These are phyloP conservation scores for Lodderomyces orthopsilosis DNA, from an alignment of 1,139 yeast species.

Conservation along the genomic window DNA sequence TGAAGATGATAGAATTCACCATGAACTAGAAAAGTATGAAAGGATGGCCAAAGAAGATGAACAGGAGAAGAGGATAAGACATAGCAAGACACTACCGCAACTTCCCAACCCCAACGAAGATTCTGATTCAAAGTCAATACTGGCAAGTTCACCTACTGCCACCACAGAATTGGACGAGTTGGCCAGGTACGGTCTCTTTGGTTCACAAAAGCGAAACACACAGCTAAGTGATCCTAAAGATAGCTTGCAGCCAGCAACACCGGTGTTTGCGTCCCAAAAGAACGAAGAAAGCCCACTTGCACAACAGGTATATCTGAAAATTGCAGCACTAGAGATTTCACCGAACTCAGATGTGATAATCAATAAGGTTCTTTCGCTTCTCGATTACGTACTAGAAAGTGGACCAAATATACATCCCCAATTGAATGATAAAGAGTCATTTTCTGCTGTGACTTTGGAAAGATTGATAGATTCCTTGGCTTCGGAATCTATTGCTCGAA, in stretches of 20 bases:
- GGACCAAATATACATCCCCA: background rate
- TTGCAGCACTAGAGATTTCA: background rate
- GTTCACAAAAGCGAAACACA: background rate
- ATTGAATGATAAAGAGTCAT: slow-evolving; percentile 15
- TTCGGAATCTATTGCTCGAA: slow-evolving; percentile 34
- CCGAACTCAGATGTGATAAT: background rate
- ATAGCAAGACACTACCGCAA: slow-evolving; percentile 6
- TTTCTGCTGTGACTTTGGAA: slow-evolving; percentile 32
- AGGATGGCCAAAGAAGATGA: slow-evolving; percentile 41
- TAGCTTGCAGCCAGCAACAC: background rate
- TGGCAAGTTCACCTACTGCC: background rate
- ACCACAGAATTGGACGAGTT: background rate
- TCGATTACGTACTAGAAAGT: background rate
- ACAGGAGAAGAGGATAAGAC: background rate
- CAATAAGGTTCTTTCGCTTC: background rate
- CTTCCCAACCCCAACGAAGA: slow-evolving; percentile 2
- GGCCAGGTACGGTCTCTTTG: background rate
- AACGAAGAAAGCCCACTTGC: background rate
- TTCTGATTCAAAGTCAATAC: background rate
- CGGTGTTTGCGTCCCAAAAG: background rate
- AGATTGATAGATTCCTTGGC: slow-evolving; percentile 33
- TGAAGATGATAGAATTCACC: slow-evolving; percentile 39
- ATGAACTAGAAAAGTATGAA: slow-evolving; percentile 46
- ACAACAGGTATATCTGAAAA: background rate
- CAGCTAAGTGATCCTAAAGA: background rate